These are phyloP conservation scores for Neonectria hederae DNA, from an alignment of 2,329 filamentous ascomycete genomes.

Conservation along the genomic window DNA sequence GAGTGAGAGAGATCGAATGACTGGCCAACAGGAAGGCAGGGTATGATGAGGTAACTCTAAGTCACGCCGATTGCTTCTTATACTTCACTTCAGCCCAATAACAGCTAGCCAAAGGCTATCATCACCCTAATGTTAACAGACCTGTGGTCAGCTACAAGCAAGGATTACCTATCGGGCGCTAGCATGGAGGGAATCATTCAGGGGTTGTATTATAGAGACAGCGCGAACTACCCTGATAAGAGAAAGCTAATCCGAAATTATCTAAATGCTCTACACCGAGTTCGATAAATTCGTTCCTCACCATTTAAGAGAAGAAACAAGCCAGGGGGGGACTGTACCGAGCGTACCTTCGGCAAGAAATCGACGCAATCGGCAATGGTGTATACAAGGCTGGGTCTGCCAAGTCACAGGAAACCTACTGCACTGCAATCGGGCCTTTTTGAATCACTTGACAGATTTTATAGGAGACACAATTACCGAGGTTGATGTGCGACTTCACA, in stretches of 20 bases:
- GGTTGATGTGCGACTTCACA: constrained; percentile 73
- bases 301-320: constrained; percentile 61
- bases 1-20: too few relatives aligned
- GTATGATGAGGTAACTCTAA: too few relatives aligned
- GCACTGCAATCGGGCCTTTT: constrained; percentile 71
- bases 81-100: too few relatives aligned
- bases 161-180: too few relatives aligned
- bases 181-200: too few relatives aligned
- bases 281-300: constrained; percentile 71
- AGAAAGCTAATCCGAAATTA: constrained; percentile 83
- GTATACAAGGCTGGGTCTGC: constrained; percentile 71
- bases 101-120: too few relatives aligned
- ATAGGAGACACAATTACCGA: constrained; percentile 73
- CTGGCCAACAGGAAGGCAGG: too few relatives aligned
- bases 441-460: constrained; percentile 69
- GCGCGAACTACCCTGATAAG: too few relatives aligned
- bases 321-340: constrained; percentile 68
- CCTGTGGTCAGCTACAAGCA: too few relatives aligned
- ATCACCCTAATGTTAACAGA: too few relatives aligned
- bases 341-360: constrained; percentile 58
- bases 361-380: constrained; percentile 66
- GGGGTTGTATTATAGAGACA: too few relatives aligned
- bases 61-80: too few relatives aligned
- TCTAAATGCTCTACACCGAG: constrained; percentile 81
- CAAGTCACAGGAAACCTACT: constrained; percentile 71